Conservation (phyloP, 129 eudicot species). For the Pulicaria dysenterica region DNA sequence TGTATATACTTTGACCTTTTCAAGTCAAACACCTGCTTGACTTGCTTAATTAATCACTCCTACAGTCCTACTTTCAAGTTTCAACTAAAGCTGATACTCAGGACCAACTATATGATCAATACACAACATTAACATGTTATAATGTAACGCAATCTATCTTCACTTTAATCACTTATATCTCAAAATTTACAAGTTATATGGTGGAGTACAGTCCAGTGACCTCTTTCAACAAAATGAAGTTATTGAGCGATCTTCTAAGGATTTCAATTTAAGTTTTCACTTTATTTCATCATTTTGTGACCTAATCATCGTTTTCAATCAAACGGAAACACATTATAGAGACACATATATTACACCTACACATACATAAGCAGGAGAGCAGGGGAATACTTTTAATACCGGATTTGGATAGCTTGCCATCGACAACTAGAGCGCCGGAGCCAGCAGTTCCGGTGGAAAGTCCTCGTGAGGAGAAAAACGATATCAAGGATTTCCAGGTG, state of each 20-base stretch:
- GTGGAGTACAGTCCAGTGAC: not conserved
- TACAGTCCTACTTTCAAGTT: no score
- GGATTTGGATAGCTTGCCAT: conserved; percentile 61
- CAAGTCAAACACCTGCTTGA: not conserved
- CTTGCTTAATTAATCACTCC: not conserved
- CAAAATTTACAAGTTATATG: not conserved
- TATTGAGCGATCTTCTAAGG: not conserved
- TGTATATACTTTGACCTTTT: conserved; percentile 12
- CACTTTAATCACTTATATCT: not conserved
- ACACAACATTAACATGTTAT: not conserved
- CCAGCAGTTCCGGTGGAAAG: conserved; percentile 59
- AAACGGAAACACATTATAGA: no score
- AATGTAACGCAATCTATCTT: not conserved
- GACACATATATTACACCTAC: not conserved
- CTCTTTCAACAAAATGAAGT: not conserved
- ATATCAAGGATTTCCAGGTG: conserved; percentile 78
- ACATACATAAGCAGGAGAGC: conserved; percentile 2
- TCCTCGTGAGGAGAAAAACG: conserved; percentile 67
- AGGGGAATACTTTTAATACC: conserved; percentile 63
- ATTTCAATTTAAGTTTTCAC: no score
- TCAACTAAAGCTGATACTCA: not conserved
- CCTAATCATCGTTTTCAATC: no score
- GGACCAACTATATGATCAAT: not conserved
- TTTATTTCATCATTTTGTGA: no score
- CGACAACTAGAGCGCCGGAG: conserved; percentile 55